Conservation (phyloP, 306 rosid species). For the Vigna unguiculata region DNA sequence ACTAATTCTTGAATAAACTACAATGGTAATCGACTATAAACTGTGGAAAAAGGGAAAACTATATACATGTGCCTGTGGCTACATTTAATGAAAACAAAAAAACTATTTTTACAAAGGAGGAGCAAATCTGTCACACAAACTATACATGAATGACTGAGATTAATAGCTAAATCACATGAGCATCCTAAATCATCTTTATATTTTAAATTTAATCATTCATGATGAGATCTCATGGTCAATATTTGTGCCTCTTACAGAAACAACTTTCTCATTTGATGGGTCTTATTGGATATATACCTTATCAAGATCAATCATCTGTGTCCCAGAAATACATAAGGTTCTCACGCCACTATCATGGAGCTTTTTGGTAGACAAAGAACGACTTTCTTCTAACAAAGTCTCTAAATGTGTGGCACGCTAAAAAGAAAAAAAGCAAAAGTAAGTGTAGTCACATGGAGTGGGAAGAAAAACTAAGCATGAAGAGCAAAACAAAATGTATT, state of each 20-base stretch:
- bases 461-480: slow-evolving; percentile 2
- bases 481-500: slow-evolving; percentile 37
- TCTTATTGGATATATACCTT: slow-evolving; percentile 59
- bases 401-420: slow-evolving; percentile 79
- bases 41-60: not conserved
- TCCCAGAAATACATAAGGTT: slow-evolving; percentile 78
- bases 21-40: slow-evolving; percentile 16
- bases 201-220: not conserved
- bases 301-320: slow-evolving; percentile 68
- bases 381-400: slow-evolving; percentile 71
- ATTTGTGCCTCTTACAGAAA: not conserved
- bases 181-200: not conserved
- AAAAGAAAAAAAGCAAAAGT: slow-evolving; percentile 28
- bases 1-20: not conserved
- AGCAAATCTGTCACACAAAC: not conserved
- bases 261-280: not conserved
- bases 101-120: slow-evolving; percentile 11
- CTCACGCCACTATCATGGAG: slow-evolving; percentile 84
- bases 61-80: not conserved
- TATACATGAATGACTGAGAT: not conserved
- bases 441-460: slow-evolving; percentile 31
- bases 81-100: not conserved
- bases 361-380: slow-evolving; percentile 60
- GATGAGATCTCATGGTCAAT: not conserved
- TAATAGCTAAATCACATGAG: not conserved